These are phyloP conservation scores for Rhizophagus prolifer DNA, from an alignment of 192 early-diverging fungal genomes.

Conservation along the genomic window DNA sequence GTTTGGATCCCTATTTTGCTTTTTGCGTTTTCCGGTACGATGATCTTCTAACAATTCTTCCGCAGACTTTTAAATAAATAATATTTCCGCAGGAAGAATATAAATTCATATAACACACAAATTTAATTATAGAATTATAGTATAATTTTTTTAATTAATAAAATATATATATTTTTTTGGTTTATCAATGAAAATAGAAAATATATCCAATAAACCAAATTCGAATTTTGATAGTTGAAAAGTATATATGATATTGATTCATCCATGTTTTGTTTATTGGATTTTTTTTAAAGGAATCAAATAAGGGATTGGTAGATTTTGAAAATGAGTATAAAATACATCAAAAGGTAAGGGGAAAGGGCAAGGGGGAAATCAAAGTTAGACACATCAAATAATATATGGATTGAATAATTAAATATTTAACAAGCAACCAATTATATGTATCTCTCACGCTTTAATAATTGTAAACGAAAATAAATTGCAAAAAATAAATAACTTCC, in stretches of 20 bases:
- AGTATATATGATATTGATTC: background rate
- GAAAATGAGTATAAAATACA: background rate
- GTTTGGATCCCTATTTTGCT: slow-evolving; percentile 43
- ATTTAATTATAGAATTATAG: too few species aligned
- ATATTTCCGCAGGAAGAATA: background rate
- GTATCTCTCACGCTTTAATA: too few species aligned
- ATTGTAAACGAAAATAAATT: too few species aligned
- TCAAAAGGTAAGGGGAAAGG: background rate
- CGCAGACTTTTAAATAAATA: slow-evolving; percentile 3
- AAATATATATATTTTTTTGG: too few species aligned
- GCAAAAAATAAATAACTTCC: too few species aligned
- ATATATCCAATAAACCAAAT: background rate
- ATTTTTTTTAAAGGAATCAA: background rate
- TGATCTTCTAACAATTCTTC: slow-evolving; percentile 11
- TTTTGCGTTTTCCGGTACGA: slow-evolving; percentile 29
- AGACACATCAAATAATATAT: background rate
- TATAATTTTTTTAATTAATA: background rate
- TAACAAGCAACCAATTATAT: too few species aligned
- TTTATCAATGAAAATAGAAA: background rate
- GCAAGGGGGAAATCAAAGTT: slow-evolving; percentile 1
- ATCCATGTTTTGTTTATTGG: background rate
- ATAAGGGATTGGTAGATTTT: background rate
- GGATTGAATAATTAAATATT: background rate
- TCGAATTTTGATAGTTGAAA: background rate
- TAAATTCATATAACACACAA: too few species aligned